These are phyloP conservation scores for Huntiella decipiens DNA, from an alignment of 2,329 filamentous ascomycete species.

Conservation along the genomic window DNA sequence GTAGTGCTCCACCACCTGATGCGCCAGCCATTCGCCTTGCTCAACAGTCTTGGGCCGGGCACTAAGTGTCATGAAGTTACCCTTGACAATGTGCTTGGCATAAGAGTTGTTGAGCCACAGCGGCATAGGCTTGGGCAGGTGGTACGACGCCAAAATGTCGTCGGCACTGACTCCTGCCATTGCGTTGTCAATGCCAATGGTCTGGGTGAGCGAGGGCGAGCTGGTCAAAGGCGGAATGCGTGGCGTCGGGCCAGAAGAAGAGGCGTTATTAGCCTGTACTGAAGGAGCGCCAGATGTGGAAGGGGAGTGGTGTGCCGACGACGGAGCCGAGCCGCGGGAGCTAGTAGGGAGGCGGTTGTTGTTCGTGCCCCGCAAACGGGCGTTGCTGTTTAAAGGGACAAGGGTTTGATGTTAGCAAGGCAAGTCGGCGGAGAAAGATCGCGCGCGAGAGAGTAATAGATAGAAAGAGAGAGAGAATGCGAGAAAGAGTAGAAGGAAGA, in stretches of 20 bases:
- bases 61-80: slow-evolving; percentile 92
- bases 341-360: slow-evolving; percentile 26
- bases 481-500: too few species aligned
- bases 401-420: not conserved
- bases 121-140: slow-evolving; percentile 47
- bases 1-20: slow-evolving; percentile 91
- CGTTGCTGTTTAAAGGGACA: slow-evolving; percentile 17
- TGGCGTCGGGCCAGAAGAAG: slow-evolving; percentile 17
- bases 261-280: slow-evolving; percentile 4
- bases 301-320: slow-evolving; percentile 27
- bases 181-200: slow-evolving; percentile 49
- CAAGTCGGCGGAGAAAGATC: not conserved
- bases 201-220: slow-evolving; percentile 44
- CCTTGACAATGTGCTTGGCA: slow-evolving; percentile 79
- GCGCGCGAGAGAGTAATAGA: not conserved
- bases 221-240: slow-evolving; percentile 39
- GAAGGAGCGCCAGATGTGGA: slow-evolving; percentile 9
- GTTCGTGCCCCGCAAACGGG: slow-evolving; percentile 11
- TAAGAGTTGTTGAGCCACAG: slow-evolving; percentile 59
- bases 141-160: slow-evolving; percentile 38
- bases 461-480: not conserved
- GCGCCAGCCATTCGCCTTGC: slow-evolving; percentile 85
- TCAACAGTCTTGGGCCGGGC: slow-evolving; percentile 86
- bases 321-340: slow-evolving; percentile 32
- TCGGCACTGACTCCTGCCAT: slow-evolving; percentile 29